These are phyloP conservation scores for Paraphysoderma sedebokerense DNA, from an alignment of 371 early-diverging fungal species.

Conservation along the genomic window DNA sequence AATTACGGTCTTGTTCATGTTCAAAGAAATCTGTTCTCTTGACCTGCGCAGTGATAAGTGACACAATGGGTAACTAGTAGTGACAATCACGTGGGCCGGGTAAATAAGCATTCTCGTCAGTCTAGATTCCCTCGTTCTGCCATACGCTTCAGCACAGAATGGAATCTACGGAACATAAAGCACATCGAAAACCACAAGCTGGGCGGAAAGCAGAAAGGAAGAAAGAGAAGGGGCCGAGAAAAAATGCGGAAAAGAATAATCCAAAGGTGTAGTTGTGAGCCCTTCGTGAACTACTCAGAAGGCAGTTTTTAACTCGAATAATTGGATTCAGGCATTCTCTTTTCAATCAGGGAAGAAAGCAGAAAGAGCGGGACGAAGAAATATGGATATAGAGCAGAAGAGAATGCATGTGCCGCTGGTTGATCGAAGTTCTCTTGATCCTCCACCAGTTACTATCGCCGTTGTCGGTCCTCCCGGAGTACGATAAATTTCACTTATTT, in stretches of 20 bases:
- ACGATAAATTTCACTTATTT: too few relatives aligned
- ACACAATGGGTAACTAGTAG: too few relatives aligned
- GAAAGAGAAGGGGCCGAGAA: constrained; percentile 51
- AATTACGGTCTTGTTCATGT: too few relatives aligned
- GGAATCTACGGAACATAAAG: constrained; percentile 26
- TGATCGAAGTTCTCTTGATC: constrained; percentile 78
- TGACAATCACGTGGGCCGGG: too few relatives aligned
- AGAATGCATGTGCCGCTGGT: constrained; percentile 89
- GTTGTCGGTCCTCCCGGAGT: constrained; percentile 91
- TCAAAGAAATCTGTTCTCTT: too few relatives aligned
- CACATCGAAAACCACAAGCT: constrained; percentile 62
- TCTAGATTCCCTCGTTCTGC: too few relatives aligned
- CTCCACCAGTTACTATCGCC: constrained; percentile 84
- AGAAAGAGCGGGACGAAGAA: constrained; percentile 60
- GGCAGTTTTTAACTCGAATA: not conserved
- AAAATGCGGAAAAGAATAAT: constrained; percentile 69
- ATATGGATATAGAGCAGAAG: constrained; percentile 71
- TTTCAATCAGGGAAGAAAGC: constrained; percentile 56
- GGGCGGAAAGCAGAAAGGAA: constrained; percentile 76
- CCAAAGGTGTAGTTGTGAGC: constrained; percentile 39
- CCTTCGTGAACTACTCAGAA: not conserved
- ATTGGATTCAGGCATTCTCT: constrained; percentile 51
- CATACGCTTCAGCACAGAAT: too few relatives aligned
- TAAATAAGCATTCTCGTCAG: too few relatives aligned
- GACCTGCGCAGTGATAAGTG: too few relatives aligned